Conservation (phyloP, 306 rosid species). For the Amphicarpaea edgeworthii region DNA sequence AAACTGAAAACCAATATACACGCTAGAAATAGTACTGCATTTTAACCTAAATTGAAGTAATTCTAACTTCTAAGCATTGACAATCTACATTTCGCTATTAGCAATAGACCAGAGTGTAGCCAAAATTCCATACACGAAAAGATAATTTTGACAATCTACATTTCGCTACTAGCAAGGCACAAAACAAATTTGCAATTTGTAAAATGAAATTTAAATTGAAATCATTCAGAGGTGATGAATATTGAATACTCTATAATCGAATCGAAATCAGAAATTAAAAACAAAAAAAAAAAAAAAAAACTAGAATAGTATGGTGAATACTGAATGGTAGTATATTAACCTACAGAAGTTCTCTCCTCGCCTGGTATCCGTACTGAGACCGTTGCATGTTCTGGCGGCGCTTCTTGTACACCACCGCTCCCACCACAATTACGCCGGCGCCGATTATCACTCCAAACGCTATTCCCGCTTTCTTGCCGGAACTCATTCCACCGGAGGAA, state of each 20-base stretch:
- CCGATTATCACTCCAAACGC: slow-evolving; percentile 70
- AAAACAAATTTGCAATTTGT: slow-evolving; percentile 32
- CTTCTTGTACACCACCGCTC: slow-evolving; percentile 71
- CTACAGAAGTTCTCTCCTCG: slow-evolving; percentile 84
- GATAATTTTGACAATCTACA: background rate
- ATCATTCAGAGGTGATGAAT: slow-evolving; percentile 18
- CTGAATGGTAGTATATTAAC: background rate
- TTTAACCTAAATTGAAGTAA: too few relatives aligned
- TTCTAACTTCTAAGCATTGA: too few relatives aligned
- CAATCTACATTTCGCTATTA: too few relatives aligned
- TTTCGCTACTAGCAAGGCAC: background rate
- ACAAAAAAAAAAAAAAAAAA: background rate
- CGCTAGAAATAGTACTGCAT: too few relatives aligned
- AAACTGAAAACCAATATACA: too few relatives aligned
- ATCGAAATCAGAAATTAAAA: slow-evolving; percentile 6
- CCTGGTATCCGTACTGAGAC: slow-evolving; percentile 64
- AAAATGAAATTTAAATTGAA: slow-evolving; percentile 22
- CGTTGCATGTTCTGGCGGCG: slow-evolving; percentile 80
- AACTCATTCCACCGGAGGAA: slow-evolving; percentile 69
- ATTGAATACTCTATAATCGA: slow-evolving; percentile 47
- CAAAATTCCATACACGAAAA: slow-evolving; percentile 2
- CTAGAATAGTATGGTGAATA: slow-evolving; percentile 11
- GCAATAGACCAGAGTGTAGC: too few relatives aligned
- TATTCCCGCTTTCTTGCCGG: slow-evolving; percentile 81
- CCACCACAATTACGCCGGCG: slow-evolving; percentile 56